phyloP scores from a whole-genome alignment of 2,329 filamentous ascomycete genomes.

The Thielaviopsis punctulata region DNA sequence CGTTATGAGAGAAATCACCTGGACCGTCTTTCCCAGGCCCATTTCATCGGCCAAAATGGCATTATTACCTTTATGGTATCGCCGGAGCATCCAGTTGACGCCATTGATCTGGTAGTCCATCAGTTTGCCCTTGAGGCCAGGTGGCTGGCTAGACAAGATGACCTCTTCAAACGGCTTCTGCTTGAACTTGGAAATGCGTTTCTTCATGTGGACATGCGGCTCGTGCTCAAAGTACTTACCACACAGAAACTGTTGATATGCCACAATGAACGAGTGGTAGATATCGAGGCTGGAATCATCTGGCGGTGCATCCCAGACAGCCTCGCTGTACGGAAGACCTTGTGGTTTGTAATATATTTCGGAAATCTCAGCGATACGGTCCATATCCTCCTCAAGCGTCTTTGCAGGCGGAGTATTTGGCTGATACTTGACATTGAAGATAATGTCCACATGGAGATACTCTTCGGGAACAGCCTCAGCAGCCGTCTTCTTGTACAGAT shows the following conservation, averaged over 20 bases:
- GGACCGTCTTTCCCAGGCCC: conserved; percentile 94
- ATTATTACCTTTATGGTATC: conserved; percentile 68
- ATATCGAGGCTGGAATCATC: conserved; percentile 41
- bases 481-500: conserved; percentile 44
- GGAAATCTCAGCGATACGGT: conserved; percentile 53
- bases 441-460: conserved; percentile 68
- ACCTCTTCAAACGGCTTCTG: conserved; percentile 39
- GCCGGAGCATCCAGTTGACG: conserved; percentile 86
- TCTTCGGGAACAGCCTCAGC: conserved; percentile 78
- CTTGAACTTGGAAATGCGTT: conserved; percentile 53
- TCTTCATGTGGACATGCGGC: conserved; percentile 40
- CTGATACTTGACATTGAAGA: conserved; percentile 57
- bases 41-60: conserved; percentile 93
- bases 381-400: conserved; percentile 52
- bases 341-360: conserved; percentile 79
- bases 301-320: conserved; percentile 77
- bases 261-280: conserved; percentile 64
- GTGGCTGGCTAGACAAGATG: conserved; percentile 55
- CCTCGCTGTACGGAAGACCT: conserved; percentile 77
- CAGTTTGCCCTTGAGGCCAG: conserved; percentile 56
- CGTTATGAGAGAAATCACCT: conserved; percentile 69
- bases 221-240: conserved; percentile 52
- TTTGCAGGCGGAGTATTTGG: conserved; percentile 29
- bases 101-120: conserved; percentile 93
- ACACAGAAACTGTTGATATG: conserved; percentile 73